These are phyloP conservation scores for Thymus mandschuricus DNA, from an alignment of 257 asterid species.

Conservation along the genomic window DNA sequence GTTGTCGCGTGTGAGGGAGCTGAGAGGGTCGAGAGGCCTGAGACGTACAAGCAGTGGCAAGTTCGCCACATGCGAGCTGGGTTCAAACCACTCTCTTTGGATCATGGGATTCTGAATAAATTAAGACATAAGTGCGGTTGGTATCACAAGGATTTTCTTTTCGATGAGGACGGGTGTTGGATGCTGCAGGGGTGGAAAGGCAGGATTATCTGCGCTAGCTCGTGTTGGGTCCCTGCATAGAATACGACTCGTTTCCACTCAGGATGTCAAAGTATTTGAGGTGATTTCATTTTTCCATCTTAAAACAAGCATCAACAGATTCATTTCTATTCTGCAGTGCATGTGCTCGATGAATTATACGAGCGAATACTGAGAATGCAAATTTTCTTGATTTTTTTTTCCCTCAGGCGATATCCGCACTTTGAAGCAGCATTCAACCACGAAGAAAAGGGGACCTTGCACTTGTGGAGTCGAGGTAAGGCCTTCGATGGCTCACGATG, in stretches of 20 bases:
- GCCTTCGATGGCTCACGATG: slow-evolving; percentile 11
- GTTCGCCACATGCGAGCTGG: slow-evolving; percentile 72
- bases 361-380: not conserved
- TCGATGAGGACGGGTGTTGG: slow-evolving; percentile 80
- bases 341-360: not conserved
- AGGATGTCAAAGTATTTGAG: slow-evolving; percentile 27
- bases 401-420: slow-evolving; percentile 25
- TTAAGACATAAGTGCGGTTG: slow-evolving; percentile 53
- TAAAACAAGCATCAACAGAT: not conserved
- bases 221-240: slow-evolving; percentile 78
- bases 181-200: slow-evolving; percentile 99
- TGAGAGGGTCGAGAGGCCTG: slow-evolving; percentile 90
- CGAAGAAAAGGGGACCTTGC: not conserved
- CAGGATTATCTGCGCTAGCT: slow-evolving; percentile 62
- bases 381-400: not conserved
- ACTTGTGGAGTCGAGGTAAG: not conserved
- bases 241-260: not conserved
- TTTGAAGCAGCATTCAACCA: slow-evolving; percentile 3
- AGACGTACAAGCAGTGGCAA: slow-evolving; percentile 94
- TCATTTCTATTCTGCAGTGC: not conserved
- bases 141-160: slow-evolving; percentile 72
- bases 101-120: slow-evolving; percentile 51
- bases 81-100: slow-evolving; percentile 65
- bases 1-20: slow-evolving; percentile 88
- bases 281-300: slow-evolving; percentile 27